Evolutionary conservation across 73 alveolate species (phyloP).

Genomic region (Paramecium pentaurelia): DNA sequence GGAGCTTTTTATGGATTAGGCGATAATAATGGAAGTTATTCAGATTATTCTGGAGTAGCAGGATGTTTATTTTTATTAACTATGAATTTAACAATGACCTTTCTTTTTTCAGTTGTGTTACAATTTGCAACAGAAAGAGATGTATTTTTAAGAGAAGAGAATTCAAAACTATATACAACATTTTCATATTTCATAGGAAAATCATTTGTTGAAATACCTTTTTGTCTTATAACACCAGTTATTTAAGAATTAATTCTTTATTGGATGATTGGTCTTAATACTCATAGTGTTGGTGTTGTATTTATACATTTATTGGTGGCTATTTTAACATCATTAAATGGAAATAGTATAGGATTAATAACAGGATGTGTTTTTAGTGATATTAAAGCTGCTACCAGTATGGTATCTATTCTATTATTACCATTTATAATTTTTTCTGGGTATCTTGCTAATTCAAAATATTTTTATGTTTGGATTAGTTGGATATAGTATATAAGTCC

Average conservation of each 20-base stretch:
- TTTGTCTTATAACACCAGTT: slow-evolving; percentile 31
- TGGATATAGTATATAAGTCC: slow-evolving; percentile 79
- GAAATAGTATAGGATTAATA: slow-evolving; percentile 63
- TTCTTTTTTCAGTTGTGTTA: slow-evolving; percentile 21
- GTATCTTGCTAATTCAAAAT: slow-evolving; percentile 63
- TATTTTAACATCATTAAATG: background rate
- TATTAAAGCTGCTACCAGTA: slow-evolving; percentile 59
- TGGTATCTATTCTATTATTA: slow-evolving; percentile 60
- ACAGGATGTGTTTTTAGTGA: slow-evolving; percentile 63
- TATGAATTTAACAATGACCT: background rate
- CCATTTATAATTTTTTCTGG: slow-evolving; percentile 77
- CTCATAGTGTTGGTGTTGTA: background rate
- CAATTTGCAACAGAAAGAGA: slow-evolving; percentile 50
- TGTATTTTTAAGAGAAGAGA: slow-evolving; percentile 56
- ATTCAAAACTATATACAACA: slow-evolving; percentile 46
- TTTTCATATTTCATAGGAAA: slow-evolving; percentile 52
- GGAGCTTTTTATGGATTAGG: background rate
- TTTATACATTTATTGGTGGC: background rate
- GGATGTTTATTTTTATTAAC: slow-evolving; percentile 42
- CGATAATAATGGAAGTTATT: background rate
- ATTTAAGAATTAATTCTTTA: slow-evolving; percentile 25
- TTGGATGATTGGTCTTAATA: slow-evolving; percentile 53
- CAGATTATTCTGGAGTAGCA: background rate
- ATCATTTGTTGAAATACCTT: background rate
- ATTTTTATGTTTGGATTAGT: slow-evolving; percentile 64